Conservation (phyloP, 2,329 filamentous ascomycete genomes). For the Diaporthe sp. region DNA sequence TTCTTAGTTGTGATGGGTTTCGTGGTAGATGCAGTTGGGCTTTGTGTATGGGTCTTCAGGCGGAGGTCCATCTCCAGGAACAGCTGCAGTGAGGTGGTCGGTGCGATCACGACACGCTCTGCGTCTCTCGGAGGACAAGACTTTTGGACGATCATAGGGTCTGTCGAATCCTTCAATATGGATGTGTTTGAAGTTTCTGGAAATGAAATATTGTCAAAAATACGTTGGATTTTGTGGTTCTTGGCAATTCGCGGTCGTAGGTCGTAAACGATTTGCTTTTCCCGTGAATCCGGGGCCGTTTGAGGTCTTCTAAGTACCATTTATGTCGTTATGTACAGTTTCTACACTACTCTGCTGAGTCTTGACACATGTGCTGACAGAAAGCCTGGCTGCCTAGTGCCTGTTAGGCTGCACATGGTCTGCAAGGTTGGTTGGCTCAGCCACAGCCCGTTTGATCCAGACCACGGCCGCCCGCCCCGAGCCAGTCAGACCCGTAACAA, state of each 20-base stretch:
- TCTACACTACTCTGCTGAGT: too few relatives aligned
- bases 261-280: neutral
- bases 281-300: neutral
- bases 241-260: too few relatives aligned
- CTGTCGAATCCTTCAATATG: neutral
- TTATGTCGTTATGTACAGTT: neutral
- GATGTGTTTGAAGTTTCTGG: neutral
- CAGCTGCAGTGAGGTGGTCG: neutral
- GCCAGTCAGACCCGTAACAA: neutral
- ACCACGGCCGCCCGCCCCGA: neutral
- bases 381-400: constrained; percentile 15
- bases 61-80: neutral
- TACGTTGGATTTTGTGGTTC: neutral
- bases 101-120: neutral
- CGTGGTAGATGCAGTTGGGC: neutral
- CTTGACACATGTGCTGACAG: neutral
- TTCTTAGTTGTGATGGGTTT: neutral
- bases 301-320: neutral
- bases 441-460: neutral
- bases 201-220: too few relatives aligned
- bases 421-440: neutral
- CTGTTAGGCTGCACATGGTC: constrained; percentile 8
- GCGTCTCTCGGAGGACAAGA: neutral
- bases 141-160: neutral
- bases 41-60: neutral